Evolutionary conservation across 108 stramenopile species (phyloP).

Genomic region (Cyclotella atomus): DNA sequence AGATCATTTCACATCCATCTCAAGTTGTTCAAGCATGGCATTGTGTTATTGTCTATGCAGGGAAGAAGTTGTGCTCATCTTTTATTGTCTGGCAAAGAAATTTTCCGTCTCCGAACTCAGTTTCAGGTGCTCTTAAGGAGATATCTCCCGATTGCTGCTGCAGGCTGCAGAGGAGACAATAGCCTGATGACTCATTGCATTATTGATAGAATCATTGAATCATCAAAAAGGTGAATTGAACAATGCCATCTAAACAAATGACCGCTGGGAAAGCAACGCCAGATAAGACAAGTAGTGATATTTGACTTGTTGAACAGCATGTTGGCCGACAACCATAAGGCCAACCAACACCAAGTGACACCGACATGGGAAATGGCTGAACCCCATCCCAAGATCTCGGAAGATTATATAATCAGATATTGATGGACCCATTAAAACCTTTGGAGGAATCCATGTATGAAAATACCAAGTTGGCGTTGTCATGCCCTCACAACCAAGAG

Average conservation of each 20-base stretch:
- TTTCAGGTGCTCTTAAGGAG: background rate
- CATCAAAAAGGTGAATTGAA: slow-evolving; percentile 17
- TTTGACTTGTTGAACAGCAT: no score
- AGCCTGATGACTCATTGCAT: background rate
- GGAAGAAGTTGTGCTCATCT: background rate
- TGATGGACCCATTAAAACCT: no score
- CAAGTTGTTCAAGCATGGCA: background rate
- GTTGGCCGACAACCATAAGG: no score
- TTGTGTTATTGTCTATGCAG: background rate
- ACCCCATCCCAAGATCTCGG: no score
- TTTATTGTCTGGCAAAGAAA: background rate
- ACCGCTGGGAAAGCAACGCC: slow-evolving; percentile 16
- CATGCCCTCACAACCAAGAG: no score
- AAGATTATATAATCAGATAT: no score
- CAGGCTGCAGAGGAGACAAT: no score
- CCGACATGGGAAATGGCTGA: no score
- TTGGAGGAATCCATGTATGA: no score
- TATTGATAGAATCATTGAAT: background rate
- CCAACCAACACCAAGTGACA: no score
- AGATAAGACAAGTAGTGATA: slow-evolving; percentile 10
- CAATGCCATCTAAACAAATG: slow-evolving; percentile 24
- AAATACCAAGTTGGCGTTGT: no score
- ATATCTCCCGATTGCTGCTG: background rate
- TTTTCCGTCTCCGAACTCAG: background rate
- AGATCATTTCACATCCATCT: background rate